Percentiles rank a stretch among this genome's conserved stretches.
Conservation (phyloP, 805 yeast species). For the Metschnikowia bowlesiae region DNA sequence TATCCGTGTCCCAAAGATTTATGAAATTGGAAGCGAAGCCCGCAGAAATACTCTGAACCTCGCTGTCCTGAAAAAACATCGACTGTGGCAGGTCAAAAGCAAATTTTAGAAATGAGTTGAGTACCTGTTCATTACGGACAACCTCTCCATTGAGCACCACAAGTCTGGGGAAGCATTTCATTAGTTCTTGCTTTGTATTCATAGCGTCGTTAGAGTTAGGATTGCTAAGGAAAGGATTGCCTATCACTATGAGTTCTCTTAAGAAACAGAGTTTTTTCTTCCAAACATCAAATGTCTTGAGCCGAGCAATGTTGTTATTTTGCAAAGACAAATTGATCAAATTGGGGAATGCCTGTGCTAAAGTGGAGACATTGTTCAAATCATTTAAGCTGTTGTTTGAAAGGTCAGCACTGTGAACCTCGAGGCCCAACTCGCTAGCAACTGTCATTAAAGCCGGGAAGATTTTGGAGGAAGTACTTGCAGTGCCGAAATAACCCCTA, state of each 20-base stretch:
- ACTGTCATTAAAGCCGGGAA: conserved; percentile 86
- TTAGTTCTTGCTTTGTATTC: conserved; percentile 54
- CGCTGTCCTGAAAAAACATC: conserved; percentile 80
- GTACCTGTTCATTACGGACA: conserved; percentile 67
- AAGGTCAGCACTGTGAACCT: conserved; percentile 68
- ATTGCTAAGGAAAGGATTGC: conserved; percentile 65
- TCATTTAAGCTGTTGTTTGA: conserved; percentile 60
- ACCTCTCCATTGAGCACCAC: conserved; percentile 72
- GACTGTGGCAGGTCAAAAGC: conserved; percentile 52
- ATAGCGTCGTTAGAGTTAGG: conserved; percentile 26
- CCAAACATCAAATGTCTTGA: conserved; percentile 68
- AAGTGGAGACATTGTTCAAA: conserved; percentile 51
- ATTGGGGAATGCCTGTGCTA: conserved; percentile 71
- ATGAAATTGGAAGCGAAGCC: conserved; percentile 72
- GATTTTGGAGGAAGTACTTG: conserved; percentile 68
- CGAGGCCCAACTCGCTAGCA: conserved; percentile 52
- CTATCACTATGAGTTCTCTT: conserved; percentile 71
- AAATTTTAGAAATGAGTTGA: conserved; percentile 47
- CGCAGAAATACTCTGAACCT: conserved; percentile 66
- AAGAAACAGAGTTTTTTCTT: conserved; percentile 66
- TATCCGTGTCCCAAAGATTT: conserved; percentile 75
- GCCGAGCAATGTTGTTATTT: conserved; percentile 60
- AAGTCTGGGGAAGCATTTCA: conserved; percentile 74
- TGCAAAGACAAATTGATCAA: conserved; percentile 77
- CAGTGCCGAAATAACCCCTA: conserved; percentile 61